Base-by-base conservation (phyloP, 2,329 filamentous ascomycete species). In the Bimuria novae-zelandiae region DNA sequence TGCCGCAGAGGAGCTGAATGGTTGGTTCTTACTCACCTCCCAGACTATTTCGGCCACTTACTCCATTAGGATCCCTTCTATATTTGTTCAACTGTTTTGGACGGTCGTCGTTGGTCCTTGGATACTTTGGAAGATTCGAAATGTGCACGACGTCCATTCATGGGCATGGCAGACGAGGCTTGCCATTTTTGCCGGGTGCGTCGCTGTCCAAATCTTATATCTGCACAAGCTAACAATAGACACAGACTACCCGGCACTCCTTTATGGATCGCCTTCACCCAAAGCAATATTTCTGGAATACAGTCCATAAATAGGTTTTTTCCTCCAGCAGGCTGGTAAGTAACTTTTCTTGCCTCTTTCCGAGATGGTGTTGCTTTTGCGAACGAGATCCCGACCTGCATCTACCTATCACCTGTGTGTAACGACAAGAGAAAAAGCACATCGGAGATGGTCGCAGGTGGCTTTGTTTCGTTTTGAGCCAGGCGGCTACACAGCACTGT, bases 1-100 rank as follows among this genome's bases (percentile, higher is more conserved):
- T 79, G 74, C 59, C 67, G 79, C 58, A 61, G 71, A 52, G 87
- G 87, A 7, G 86, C 82, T 79, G 87, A 90, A 75, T 90, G 87
- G 87, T 82, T 70, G 42, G 65, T 57, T 1, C 7, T 30, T 7
- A 27, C 11, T 5, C n/a, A 16, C 62, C 49, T 4, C 14, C 1
- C 8, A n/a, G 8, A 39, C n/a, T 17, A 17, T 8, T 7, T 7
- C 25, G 16, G 30, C 16, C 11, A 43, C 54, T 67, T 32, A 69
- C 25, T n/a, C 7, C 16, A 14, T 3, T 44, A 73, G 70, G 71
- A 54, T 72, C 2, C 71, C 71, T 21, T 74, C 71, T 8, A 74
- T 74, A 12, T 57, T 73, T 17, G 59, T 72, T 3, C 71, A 74
- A 39, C 55, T 74, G 3, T 72, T 74, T 51, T 74, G 71, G 71